A percentile compares a stretch with the other conserved stretches of the same genome.
These are phyloP conservation scores for Geotrichum histeridarum DNA, from an alignment of 1,139 yeast species.

Conservation along the genomic window DNA sequence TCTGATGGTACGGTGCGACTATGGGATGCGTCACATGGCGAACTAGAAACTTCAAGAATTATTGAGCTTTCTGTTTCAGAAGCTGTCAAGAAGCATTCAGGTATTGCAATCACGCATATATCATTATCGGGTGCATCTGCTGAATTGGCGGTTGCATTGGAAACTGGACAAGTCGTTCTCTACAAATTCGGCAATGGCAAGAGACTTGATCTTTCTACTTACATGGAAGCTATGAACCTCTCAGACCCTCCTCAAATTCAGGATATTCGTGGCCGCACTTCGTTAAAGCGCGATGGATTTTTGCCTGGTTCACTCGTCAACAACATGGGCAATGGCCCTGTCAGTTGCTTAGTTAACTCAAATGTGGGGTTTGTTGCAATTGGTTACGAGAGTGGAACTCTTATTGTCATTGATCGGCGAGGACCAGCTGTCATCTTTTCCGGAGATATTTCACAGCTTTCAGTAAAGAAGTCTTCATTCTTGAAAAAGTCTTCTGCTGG, in stretches of 20 bases:
- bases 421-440: conserved; percentile 76
- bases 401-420: conserved; percentile 73
- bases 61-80: conserved; percentile 51
- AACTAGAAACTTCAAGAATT: conserved; percentile 54
- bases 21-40: conserved; percentile 79
- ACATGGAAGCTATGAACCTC: conserved; percentile 7
- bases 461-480: conserved; percentile 15
- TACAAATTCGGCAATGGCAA: conserved; percentile 54
- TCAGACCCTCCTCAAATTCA: conserved; percentile 22
- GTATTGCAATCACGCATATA: conserved; percentile 50
- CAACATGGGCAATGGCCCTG: conserved; percentile 38
- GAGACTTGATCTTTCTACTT: conserved; percentile 7
- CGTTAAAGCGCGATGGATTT: conserved; percentile 55
- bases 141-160: conserved; percentile 69
- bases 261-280: conserved; percentile 41
- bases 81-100: conserved; percentile 43
- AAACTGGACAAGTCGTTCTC: conserved; percentile 67
- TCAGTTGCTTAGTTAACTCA: conserved; percentile 62
- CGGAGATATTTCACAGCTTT: conserved; percentile 39
- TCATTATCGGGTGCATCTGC: conserved; percentile 73
- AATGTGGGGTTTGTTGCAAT: conserved; percentile 81
- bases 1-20: conserved; percentile 71
- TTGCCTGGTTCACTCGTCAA: conserved; percentile 61
- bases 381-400: conserved; percentile 70
- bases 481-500: conserved; percentile 19